phyloP scores from a whole-genome alignment of 1,284 basidiomycete species.

The Termitomyces sp. region DNA sequence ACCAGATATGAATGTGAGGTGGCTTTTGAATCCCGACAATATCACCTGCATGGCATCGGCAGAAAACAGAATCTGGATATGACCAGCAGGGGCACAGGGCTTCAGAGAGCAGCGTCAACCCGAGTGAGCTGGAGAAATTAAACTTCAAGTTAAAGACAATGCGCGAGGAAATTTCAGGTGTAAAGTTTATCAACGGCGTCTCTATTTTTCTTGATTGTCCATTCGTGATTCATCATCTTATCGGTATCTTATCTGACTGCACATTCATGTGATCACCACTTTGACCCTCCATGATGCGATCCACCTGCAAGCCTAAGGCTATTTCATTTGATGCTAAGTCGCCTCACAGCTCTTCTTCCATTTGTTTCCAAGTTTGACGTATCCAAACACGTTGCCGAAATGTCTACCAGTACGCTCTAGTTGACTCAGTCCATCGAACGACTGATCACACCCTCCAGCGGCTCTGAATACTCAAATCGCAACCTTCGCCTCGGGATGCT shows the following conservation, averaged over 20 bases:
- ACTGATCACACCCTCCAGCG: not conserved
- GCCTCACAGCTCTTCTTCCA: conserved; percentile 10
- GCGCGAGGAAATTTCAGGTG: not conserved
- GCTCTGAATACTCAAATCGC: conserved; percentile 47
- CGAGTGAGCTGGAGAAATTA: not conserved
- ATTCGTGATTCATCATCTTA: not conserved
- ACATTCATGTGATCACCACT: not conserved
- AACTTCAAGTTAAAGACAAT: not conserved
- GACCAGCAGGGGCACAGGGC: not conserved
- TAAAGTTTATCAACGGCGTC: too few relatives aligned
- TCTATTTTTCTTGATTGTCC: too few relatives aligned
- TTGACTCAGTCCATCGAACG: not conserved
- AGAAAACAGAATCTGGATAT: too few relatives aligned
- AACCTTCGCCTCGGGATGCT: conserved; percentile 78
- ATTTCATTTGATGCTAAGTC: conserved; percentile 14
- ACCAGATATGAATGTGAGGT: not conserved
- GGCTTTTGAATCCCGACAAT: not conserved
- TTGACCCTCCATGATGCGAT: not conserved
- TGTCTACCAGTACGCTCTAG: conserved; percentile 14
- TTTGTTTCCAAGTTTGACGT: conserved; percentile 12
- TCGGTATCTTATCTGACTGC: not conserved
- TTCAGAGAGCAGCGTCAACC: not conserved
- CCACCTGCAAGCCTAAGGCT: too few relatives aligned
- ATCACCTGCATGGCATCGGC: not conserved
- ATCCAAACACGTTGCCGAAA: conserved; percentile 12